These are phyloP conservation scores for Simmondsia chinensis DNA, from an alignment of 148 eudicot species.

Conservation along the genomic window DNA sequence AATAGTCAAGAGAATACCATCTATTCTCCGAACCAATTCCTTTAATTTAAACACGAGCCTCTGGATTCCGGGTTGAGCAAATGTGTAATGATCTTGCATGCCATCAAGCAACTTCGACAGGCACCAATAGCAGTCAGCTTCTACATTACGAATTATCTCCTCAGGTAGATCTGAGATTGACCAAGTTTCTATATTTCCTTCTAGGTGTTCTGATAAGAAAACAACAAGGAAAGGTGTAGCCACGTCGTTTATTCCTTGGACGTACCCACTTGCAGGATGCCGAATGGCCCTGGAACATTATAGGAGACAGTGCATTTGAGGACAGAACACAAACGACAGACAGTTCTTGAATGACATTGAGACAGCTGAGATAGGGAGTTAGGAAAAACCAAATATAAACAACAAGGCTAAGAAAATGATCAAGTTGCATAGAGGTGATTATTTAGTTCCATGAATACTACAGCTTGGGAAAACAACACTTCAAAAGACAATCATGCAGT, in stretches of 20 bases:
- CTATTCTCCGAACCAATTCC: constrained; percentile 86
- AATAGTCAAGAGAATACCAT: constrained; percentile 38
- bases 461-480: too few relatives aligned
- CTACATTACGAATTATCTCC: constrained; percentile 56
- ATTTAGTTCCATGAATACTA: too few relatives aligned
- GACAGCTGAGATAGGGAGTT: too few relatives aligned
- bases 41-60: constrained; percentile 92
- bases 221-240: constrained; percentile 92
- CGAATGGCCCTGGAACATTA: constrained; percentile 79
- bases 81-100: constrained; percentile 98
- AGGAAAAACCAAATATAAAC: too few relatives aligned
- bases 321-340: background rate
- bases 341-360: background rate
- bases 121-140: constrained; percentile 98
- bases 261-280: constrained; percentile 99
- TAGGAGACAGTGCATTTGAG: constrained; percentile 1
- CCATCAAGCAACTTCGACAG: constrained; percentile 88
- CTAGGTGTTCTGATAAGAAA: constrained; percentile 79
- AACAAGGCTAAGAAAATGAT: too few relatives aligned
- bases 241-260: constrained; percentile 97
- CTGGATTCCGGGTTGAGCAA: constrained; percentile 99
- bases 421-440: too few relatives aligned
- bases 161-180: constrained; percentile 44
- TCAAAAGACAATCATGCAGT: too few relatives aligned
- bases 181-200: constrained; percentile 72